A percentile compares a stretch with the other conserved stretches of the same genome.
Evolutionary conservation across 805 yeast genomes (phyloP).

Genomic region (Ascoidea tarda): DNA sequence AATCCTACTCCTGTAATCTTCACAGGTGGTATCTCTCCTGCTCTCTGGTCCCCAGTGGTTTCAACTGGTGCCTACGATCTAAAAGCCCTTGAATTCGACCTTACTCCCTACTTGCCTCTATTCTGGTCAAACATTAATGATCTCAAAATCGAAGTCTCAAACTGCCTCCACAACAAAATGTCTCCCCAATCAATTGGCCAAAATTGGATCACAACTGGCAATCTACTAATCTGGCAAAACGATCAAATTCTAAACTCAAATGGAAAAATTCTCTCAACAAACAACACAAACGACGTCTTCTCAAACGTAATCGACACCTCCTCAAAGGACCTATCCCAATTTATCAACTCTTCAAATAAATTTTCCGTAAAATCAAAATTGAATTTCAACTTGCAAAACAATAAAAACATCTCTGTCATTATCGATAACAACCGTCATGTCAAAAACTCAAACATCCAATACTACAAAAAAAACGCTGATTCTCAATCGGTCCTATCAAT

Average conservation of each 20-base stretch:
- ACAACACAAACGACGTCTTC: background rate
- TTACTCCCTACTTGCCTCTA: slow-evolving; percentile 55
- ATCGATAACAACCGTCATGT: too few relatives aligned
- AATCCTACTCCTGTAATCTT: slow-evolving; percentile 61
- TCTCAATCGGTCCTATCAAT: too few relatives aligned
- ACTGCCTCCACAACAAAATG: slow-evolving; percentile 25
- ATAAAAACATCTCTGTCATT: background rate
- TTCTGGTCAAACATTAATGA: slow-evolving; percentile 36
- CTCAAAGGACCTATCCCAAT: background rate
- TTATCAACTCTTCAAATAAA: background rate
- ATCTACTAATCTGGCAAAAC: slow-evolving; percentile 8
- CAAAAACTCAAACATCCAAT: too few relatives aligned
- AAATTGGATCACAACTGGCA: slow-evolving; percentile 15
- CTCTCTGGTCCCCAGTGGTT: slow-evolving; percentile 70
- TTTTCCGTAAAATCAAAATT: background rate
- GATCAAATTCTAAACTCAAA: slow-evolving; percentile 1
- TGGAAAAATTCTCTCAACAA: slow-evolving; percentile 1
- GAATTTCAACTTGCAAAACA: background rate
- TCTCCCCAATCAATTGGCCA: slow-evolving; percentile 13
- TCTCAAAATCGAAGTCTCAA: slow-evolving; percentile 35
- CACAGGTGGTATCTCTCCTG: slow-evolving; percentile 72
- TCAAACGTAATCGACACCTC: background rate
- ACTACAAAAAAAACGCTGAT: too few relatives aligned
- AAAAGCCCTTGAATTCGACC: slow-evolving; percentile 48
- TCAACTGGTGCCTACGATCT: slow-evolving; percentile 61